These are phyloP conservation scores for Sporobolomyces roseus DNA, from an alignment of 768 basidiomycete species.

Conservation along the genomic window DNA sequence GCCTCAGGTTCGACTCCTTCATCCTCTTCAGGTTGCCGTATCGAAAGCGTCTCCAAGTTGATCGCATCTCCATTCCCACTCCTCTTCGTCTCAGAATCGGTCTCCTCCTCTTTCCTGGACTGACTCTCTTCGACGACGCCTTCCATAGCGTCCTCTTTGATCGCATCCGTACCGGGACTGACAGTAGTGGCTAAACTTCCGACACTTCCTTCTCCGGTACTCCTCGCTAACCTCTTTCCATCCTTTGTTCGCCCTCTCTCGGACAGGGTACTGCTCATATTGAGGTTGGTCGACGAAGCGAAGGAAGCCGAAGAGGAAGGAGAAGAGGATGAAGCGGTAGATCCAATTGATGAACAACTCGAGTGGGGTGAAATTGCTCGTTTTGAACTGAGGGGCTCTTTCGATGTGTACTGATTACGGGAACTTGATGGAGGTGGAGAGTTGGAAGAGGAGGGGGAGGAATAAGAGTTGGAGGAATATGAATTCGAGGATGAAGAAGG, in stretches of 20 bases:
- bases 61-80: constrained; percentile 1
- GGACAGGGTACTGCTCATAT: neutral
- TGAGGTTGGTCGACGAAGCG: constrained; percentile 1
- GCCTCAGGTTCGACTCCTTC: neutral
- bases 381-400: too few relatives aligned
- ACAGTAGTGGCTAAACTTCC: constrained; percentile 28
- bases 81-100: neutral
- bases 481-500: neutral
- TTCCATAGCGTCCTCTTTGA: neutral
- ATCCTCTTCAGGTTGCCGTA: constrained; percentile 2
- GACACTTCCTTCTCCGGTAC: constrained; percentile 8
- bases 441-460: neutral
- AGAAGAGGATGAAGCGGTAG: neutral
- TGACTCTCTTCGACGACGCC: neutral
- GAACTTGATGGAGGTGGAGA: neutral
- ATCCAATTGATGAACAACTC: neutral
- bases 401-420: too few relatives aligned
- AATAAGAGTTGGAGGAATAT: neutral
- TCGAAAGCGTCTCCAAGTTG: constrained; percentile 16
- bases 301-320: constrained; percentile 3
- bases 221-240: neutral
- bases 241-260: neutral
- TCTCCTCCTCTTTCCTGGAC: constrained; percentile 3
- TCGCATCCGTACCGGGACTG: constrained; percentile 11
- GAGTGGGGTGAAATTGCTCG: constrained; percentile 1